Evolutionary conservation across 1,284 basidiomycete species (phyloP).

Genomic region (Thelephora terrestris): DNA sequence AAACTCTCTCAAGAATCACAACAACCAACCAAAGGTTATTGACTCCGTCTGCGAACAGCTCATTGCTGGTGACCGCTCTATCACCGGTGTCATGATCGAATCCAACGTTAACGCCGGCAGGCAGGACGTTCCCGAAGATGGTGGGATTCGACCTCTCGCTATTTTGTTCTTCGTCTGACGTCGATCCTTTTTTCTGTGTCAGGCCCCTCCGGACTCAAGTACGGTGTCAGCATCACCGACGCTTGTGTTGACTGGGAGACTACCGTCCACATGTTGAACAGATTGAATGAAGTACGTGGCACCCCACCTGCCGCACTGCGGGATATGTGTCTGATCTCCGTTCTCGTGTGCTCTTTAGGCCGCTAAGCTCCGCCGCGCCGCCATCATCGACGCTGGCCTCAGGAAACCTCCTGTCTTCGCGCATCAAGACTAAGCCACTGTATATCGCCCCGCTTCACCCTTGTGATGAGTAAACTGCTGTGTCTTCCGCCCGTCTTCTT

Average conservation of each 20-base stretch:
- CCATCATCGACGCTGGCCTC: slow-evolving; percentile 26
- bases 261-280: slow-evolving; percentile 70
- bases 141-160: slow-evolving; percentile 19
- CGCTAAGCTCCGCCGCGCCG: slow-evolving; percentile 26
- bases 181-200: not conserved
- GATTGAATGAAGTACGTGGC: slow-evolving; percentile 48
- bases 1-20: slow-evolving; percentile 88
- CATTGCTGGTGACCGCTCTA: slow-evolving; percentile 60
- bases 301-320: not conserved
- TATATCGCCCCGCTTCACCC: too few species aligned
- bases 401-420: slow-evolving; percentile 16
- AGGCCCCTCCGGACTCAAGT: slow-evolving; percentile 56
- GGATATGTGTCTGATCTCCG: not conserved
- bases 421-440: not conserved
- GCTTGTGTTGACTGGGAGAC: slow-evolving; percentile 90
- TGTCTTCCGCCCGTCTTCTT: too few species aligned
- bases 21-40: slow-evolving; percentile 81
- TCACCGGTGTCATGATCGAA: slow-evolving; percentile 97
- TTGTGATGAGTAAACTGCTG: too few species aligned
- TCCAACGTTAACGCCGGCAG: slow-evolving; percentile 83
- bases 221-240: slow-evolving; percentile 86
- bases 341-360: slow-evolving; percentile 15
- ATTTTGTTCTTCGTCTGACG: not conserved
- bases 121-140: slow-evolving; percentile 67
- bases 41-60: slow-evolving; percentile 75